Conservation (phyloP, 2,329 filamentous ascomycete genomes). For the Ceratocystis lukuohia region DNA sequence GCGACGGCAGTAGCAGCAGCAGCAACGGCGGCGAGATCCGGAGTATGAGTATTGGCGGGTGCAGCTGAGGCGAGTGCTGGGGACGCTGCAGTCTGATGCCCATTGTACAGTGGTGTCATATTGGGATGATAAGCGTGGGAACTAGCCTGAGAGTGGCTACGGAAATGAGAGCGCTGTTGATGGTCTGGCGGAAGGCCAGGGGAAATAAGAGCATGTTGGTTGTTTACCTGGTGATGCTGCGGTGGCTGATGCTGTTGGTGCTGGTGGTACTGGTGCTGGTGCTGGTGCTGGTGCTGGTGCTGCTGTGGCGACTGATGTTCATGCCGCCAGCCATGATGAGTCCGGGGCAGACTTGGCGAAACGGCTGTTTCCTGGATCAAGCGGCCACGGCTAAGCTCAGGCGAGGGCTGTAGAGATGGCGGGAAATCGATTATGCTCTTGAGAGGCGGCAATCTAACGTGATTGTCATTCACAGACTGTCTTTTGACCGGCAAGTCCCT, state of each 20-base stretch:
- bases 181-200: not conserved
- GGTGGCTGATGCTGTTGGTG: not conserved
- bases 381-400: not conserved
- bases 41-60: not conserved
- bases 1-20: not conserved
- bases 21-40: not conserved
- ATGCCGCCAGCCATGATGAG: not conserved
- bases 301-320: not conserved
- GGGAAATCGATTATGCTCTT: not conserved
- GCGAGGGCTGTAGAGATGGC: not conserved
- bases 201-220: not conserved
- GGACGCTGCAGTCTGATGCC: not conserved
- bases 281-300: not conserved
- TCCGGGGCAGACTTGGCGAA: not conserved
- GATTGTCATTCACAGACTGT: not conserved
- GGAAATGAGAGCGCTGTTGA: not conserved
- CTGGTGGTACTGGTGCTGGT: not conserved
- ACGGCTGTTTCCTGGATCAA: not conserved
- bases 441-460: not conserved
- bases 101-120: not conserved
- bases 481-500: not conserved
- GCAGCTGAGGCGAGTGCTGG: not conserved
- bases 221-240: too few relatives aligned
- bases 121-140: not conserved
- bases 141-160: not conserved